Conservation (phyloP, 768 basidiomycete genomes). For the Kwoniella sp. region DNA sequence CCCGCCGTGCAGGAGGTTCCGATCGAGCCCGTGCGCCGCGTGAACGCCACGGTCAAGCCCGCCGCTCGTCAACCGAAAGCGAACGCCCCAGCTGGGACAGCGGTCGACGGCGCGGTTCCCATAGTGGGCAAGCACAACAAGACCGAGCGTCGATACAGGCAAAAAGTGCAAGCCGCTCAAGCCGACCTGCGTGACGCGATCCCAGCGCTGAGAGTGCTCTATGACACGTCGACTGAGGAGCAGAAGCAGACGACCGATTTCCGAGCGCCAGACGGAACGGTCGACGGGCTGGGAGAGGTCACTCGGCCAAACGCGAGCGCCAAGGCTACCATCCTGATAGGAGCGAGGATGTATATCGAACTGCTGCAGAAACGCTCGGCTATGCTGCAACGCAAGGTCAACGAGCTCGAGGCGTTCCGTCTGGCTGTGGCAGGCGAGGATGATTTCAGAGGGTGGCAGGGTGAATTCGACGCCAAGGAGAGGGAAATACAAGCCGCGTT, state of each 20-base stretch:
- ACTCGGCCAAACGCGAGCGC: slow-evolving; percentile 43
- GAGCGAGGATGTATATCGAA: slow-evolving; percentile 48
- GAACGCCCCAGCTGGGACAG: too few relatives aligned
- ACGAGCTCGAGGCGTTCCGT: slow-evolving; percentile 35
- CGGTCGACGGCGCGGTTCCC: too few relatives aligned
- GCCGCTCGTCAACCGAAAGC: too few relatives aligned
- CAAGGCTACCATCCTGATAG: slow-evolving; percentile 46
- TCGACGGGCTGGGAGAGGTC: slow-evolving; percentile 45
- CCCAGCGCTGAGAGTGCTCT: slow-evolving; percentile 46
- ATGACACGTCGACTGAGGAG: slow-evolving; percentile 44
- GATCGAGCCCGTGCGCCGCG: too few relatives aligned
- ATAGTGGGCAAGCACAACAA: slow-evolving; percentile 48
- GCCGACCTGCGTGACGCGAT: slow-evolving; percentile 47
- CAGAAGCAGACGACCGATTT: slow-evolving; percentile 42
- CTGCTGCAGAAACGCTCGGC: slow-evolving; percentile 31
- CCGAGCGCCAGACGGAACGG: slow-evolving; percentile 38
- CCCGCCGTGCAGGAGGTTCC: too few relatives aligned
- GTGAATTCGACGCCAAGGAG: slow-evolving; percentile 30
- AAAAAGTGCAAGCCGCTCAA: slow-evolving; percentile 48
- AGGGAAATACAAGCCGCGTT: slow-evolving; percentile 14
- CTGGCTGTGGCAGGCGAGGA: slow-evolving; percentile 31
- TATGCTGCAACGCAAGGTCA: slow-evolving; percentile 31
- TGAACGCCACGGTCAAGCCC: too few relatives aligned
- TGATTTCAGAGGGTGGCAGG: slow-evolving; percentile 23
- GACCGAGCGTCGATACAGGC: slow-evolving; percentile 48